Evolutionary conservation across 345 rosid genomes (phyloP).

Genomic region (Rhodamnia rubescens): DNA sequence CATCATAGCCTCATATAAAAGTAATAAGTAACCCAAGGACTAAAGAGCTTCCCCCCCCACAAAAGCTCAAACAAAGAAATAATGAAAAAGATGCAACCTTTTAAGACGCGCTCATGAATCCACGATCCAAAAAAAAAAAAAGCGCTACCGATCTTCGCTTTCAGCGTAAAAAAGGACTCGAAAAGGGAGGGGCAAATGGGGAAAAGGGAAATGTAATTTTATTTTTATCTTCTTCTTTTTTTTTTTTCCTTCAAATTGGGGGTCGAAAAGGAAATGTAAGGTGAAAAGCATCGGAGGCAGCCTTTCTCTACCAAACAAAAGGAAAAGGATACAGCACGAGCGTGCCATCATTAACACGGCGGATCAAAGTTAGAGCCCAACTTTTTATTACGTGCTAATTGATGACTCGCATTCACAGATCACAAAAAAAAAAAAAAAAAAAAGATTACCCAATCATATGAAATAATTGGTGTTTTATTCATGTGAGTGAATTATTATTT

Average conservation of each 20-base stretch:
- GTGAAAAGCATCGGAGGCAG: background rate
- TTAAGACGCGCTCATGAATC: background rate
- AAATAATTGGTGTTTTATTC: background rate
- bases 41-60: background rate
- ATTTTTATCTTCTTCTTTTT: too few species aligned
- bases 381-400: background rate
- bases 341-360: background rate
- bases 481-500: background rate
- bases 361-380: background rate
- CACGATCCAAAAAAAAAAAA: background rate
- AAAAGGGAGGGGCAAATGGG: background rate
- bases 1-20: background rate
- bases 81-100: background rate
- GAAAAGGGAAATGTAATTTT: background rate
- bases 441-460: background rate
- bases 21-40: background rate
- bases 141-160: background rate
- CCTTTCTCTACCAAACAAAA: background rate
- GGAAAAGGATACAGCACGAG: background rate
- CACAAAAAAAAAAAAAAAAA: too few species aligned
- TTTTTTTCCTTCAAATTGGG: too few species aligned
- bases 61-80: background rate
- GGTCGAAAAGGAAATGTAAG: background rate
- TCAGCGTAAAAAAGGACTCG: background rate
- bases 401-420: background rate